Base-by-base conservation (phyloP, 176 grass and related monocot species). In the Aegilops tauschii region DNA sequence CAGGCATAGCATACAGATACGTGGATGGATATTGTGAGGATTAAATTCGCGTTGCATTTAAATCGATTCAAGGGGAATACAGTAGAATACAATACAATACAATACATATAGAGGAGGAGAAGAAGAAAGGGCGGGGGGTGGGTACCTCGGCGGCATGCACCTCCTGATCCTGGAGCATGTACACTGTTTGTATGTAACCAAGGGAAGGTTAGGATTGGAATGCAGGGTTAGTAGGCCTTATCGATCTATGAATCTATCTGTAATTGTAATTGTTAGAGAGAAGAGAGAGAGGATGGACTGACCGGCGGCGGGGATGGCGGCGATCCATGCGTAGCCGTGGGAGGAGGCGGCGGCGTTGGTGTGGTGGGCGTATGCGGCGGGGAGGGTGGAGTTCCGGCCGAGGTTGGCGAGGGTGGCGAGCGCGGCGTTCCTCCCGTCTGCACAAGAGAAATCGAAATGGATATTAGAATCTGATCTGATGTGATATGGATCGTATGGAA, bases 111-210 rank as follows among this genome's bases (percentile, higher is more conserved):
- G 25, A 65, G 4, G 2, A 5, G 8, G 9, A 42, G 9, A 3
- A 44, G 40, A 44, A 10, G 9, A 42, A 1, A 17, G 1, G 30
- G 64, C 11, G 10, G 11, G 25, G 5, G 12, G 62, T 11, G 36
- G 3, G 21, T 89, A 98, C 96, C 90, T 96, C 87, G n/a, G 93
- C 92, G 12, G 96, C 96, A 32, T 92, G 93, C 77, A 90, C 86
- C 42, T 98, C 90, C 77, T 98, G 92, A 27, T 92, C 93, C 64
- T 91, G 85, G 85, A 96, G 87, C 90, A 98, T 93, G 92, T 93
- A 98, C 28, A 32, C 97, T 98, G 82, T 27, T 4, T 20, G 8
- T 2, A 56, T 20, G 3, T 12, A 69, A 44, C 0, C 37, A 83
- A 12, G 28, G 13, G 13, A 83, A 12, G 63, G 13, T 5, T 0